Evolutionary conservation across 139 green algal genomes (phyloP).

Genomic region (Chlorella sp.): DNA sequence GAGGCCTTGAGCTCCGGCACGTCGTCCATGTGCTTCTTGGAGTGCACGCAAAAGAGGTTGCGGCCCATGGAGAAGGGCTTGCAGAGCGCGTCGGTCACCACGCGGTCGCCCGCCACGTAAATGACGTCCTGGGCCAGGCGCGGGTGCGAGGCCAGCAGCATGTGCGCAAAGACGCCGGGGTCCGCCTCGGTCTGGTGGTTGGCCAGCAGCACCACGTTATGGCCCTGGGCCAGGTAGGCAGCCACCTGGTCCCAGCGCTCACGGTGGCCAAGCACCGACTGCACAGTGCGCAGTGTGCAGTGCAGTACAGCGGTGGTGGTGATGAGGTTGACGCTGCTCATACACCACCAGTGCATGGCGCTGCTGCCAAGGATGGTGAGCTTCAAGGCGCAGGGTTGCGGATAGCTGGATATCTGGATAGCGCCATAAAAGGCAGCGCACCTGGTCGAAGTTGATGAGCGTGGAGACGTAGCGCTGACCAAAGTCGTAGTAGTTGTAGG

Average conservation of each 20-base stretch:
- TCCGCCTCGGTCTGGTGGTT: slow-evolving; percentile 99
- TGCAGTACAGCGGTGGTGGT: too few relatives aligned
- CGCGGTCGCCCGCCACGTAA: slow-evolving; percentile 86
- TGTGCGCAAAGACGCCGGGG: slow-evolving; percentile 90
- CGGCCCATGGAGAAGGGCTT: slow-evolving; percentile 99
- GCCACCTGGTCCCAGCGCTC: slow-evolving; percentile 48
- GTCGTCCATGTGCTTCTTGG: slow-evolving; percentile 96
- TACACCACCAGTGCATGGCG: too few relatives aligned
- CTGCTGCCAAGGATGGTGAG: too few relatives aligned
- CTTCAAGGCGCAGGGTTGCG: too few relatives aligned
- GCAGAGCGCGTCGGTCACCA: slow-evolving; percentile 93
- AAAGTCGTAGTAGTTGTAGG: slow-evolving; percentile 95
- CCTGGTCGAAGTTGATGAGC: slow-evolving; percentile 89
- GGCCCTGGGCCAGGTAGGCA: slow-evolving; percentile 50
- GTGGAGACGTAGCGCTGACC: slow-evolving; percentile 86
- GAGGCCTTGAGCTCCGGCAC: slow-evolving; percentile 72
- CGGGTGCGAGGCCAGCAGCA: slow-evolving; percentile 81
- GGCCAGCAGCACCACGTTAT: slow-evolving; percentile 96
- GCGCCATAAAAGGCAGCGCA: too few relatives aligned
- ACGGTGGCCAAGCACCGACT: slow-evolving; percentile 68
- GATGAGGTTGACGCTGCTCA: too few relatives aligned
- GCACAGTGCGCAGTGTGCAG: too few relatives aligned
- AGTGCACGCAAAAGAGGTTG: slow-evolving; percentile 99
- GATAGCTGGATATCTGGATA: too few relatives aligned
- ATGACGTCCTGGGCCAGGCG: slow-evolving; percentile 72